Conservation (phyloP, 2,329 filamentous ascomycete genomes). For the Nemania sp. region DNA sequence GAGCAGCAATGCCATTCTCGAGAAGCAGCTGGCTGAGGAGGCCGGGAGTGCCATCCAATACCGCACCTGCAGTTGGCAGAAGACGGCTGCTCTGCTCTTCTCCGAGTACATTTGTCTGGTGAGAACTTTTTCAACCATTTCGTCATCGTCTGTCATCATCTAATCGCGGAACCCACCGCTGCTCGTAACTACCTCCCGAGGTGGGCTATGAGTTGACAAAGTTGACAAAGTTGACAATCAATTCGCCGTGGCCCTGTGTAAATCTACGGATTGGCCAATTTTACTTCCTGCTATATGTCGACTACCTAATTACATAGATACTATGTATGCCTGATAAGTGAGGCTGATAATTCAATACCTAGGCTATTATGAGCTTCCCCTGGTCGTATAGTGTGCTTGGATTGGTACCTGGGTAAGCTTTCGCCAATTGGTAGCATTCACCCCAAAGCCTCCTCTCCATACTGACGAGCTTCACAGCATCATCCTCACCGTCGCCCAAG, state of each 20-base stretch:
- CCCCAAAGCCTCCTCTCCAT: conserved; percentile 23
- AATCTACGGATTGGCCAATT: neutral
- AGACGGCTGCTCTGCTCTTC: conserved; percentile 91
- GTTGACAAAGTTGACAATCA: too few relatives aligned
- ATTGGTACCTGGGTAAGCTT: conserved; percentile 76
- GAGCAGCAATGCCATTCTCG: conserved; percentile 61
- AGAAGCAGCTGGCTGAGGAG: conserved; percentile 80
- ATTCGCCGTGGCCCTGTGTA: too few relatives aligned
- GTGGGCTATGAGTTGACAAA: too few relatives aligned
- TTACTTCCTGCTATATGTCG: neutral
- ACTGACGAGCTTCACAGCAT: conserved; percentile 57
- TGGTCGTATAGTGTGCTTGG: conserved; percentile 92
- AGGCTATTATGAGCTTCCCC: conserved; percentile 91
- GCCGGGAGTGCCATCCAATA: conserved; percentile 86
- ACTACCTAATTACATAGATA: too few relatives aligned
- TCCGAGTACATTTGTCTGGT: conserved; percentile 92
- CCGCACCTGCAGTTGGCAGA: conserved; percentile 92
- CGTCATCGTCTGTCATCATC: neutral
- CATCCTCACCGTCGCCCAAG: conserved; percentile 84
- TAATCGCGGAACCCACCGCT: neutral
- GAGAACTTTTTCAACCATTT: conserved; percentile 34
- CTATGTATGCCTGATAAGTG: neutral
- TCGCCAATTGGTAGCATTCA: conserved; percentile 32
- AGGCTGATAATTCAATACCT: conserved; percentile 32
- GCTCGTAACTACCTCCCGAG: neutral